phyloP scores from a whole-genome alignment of 2,329 filamentous ascomycete species.

The Paraphaeosphaeria minitans region DNA sequence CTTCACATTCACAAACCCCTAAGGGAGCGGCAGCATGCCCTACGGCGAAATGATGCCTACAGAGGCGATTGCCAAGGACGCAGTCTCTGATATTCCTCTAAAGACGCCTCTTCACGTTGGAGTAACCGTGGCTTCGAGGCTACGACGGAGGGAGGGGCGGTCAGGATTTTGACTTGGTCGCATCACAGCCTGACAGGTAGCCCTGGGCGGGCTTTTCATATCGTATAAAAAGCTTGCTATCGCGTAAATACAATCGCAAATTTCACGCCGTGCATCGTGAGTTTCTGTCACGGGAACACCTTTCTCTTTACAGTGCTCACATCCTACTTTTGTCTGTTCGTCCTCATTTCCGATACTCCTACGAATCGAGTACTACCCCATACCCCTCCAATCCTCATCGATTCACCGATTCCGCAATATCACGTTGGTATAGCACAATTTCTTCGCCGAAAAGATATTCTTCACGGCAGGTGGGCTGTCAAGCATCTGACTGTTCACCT shows the following conservation, averaged over 20 bases:
- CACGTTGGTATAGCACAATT: background rate
- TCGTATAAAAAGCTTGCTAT: conserved; percentile 6
- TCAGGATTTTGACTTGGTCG: conserved; percentile 5
- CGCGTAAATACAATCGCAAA: background rate
- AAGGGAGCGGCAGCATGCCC: background rate
- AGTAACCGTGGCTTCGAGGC: conserved; percentile 16
- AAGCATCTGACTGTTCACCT: background rate
- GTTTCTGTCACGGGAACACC: background rate
- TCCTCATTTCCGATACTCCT: background rate
- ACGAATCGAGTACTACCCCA: background rate
- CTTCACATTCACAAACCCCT: background rate
- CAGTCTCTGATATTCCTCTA: background rate
- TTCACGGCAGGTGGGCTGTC: background rate
- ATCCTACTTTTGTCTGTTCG: background rate
- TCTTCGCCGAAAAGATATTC: background rate
- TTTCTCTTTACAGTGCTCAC: background rate
- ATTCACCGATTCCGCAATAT: background rate
- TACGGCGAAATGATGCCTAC: background rate
- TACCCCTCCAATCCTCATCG: background rate
- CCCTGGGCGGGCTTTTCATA: background rate
- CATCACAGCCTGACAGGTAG: conserved; percentile 1
- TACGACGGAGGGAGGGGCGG: conserved; percentile 11
- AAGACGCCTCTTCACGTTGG: conserved; percentile 10
- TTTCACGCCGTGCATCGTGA: background rate
- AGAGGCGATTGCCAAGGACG: background rate